Conservation (phyloP, 208 protist genomes). For the Crithidia thermophila region DNA sequence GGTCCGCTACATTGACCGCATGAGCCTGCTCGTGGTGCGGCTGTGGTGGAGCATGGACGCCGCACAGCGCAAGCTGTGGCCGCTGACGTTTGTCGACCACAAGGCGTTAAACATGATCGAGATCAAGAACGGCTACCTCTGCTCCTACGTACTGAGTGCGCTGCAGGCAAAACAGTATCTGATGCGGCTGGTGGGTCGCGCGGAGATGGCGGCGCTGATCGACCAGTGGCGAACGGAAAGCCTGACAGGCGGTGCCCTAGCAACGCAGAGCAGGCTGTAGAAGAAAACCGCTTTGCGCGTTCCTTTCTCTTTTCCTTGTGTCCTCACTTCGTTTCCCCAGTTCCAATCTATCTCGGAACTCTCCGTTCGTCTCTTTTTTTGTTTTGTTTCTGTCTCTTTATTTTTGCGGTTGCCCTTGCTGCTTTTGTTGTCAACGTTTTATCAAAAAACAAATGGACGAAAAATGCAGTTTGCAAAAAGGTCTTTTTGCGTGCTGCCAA, state of each 20-base stretch:
- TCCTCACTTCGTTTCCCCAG: too few species aligned
- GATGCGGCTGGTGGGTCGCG: constrained; percentile 43
- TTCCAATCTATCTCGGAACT: too few species aligned
- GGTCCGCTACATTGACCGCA: constrained; percentile 50
- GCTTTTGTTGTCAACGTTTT: too few species aligned
- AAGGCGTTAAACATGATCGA: constrained; percentile 78
- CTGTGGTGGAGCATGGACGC: constrained; percentile 58
- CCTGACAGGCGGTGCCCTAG: background rate
- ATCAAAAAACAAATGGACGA: too few species aligned
- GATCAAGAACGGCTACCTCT: constrained; percentile 56
- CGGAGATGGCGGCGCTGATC: constrained; percentile 33
- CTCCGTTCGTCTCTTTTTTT: too few species aligned
- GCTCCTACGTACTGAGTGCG: constrained; percentile 62
- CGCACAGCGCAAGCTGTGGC: constrained; percentile 36
- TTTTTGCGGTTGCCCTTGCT: too few species aligned
- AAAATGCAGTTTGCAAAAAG: too few species aligned
- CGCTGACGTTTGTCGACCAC: constrained; percentile 66
- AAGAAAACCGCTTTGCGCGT: background rate
- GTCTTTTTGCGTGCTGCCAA: too few species aligned
- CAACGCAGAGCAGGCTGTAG: constrained; percentile 13
- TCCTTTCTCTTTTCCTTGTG: constrained; percentile 4
- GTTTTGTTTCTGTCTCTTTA: too few species aligned
- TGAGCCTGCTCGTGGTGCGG: constrained; percentile 48
- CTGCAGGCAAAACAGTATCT: constrained; percentile 87
- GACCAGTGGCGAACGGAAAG: constrained; percentile 22